Percentiles rank a stretch among this genome's conserved stretches.
phyloP scores from a whole-genome alignment of 1,139 yeast genomes.

The Sugiyamaella sp. region DNA sequence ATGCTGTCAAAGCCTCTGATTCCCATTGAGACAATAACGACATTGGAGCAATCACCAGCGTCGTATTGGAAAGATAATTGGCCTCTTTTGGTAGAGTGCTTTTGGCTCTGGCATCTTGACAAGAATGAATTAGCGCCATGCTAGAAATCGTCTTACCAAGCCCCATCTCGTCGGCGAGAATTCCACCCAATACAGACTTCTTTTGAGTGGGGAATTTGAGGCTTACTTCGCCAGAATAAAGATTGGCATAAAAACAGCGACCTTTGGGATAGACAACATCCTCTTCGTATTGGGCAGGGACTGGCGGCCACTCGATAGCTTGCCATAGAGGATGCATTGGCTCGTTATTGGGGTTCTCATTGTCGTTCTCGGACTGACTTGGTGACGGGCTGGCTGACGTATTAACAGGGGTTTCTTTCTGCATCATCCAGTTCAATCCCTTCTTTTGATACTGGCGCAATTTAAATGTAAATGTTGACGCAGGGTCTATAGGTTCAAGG shows the following conservation, averaged over 20 bases:
- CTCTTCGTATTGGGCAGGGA: slow-evolving; percentile 25
- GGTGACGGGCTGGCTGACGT: background rate
- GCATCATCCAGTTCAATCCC: slow-evolving; percentile 83
- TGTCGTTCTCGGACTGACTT: slow-evolving; percentile 33
- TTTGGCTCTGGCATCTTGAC: slow-evolving; percentile 22
- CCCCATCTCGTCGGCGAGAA: slow-evolving; percentile 98
- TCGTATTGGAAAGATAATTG: slow-evolving; percentile 68
- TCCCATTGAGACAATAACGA: slow-evolving; percentile 91
- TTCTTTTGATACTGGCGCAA: slow-evolving; percentile 76
- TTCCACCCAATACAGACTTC: slow-evolving; percentile 75
- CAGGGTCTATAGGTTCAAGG: slow-evolving; percentile 70
- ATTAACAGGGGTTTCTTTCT: slow-evolving; percentile 45
- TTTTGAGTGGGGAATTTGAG: slow-evolving; percentile 57
- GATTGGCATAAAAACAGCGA: slow-evolving; percentile 67
- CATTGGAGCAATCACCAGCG: slow-evolving; percentile 88
- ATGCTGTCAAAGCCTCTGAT: slow-evolving; percentile 65
- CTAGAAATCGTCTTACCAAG: slow-evolving; percentile 91
- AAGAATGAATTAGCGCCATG: slow-evolving; percentile 65
- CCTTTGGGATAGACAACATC: slow-evolving; percentile 3
- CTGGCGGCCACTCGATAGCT: slow-evolving; percentile 69
- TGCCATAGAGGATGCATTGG: slow-evolving; percentile 88
- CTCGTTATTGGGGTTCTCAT: slow-evolving; percentile 46
- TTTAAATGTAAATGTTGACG: slow-evolving; percentile 58
- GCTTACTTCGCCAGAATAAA: slow-evolving; percentile 82
- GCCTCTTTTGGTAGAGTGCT: slow-evolving; percentile 30